These are phyloP conservation scores for Cenchrus americanus DNA, from an alignment of 176 grass and related monocot species.

Conservation along the genomic window DNA sequence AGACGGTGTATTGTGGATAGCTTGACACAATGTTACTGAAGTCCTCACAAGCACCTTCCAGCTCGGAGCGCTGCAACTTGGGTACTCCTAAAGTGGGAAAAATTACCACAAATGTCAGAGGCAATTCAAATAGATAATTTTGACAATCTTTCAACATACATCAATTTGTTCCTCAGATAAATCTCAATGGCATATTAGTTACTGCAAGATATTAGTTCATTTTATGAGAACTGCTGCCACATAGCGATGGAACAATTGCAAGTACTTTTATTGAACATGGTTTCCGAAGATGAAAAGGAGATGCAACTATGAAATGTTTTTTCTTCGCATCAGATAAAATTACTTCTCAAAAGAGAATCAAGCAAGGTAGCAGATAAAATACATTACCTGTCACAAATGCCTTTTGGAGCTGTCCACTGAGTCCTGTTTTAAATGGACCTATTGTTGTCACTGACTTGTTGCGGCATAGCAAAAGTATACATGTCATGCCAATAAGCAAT, in stretches of 20 bases:
- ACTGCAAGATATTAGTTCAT: neutral
- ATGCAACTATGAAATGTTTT: constrained; percentile 10
- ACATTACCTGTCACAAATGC: constrained; percentile 93
- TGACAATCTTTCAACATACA: constrained; percentile 19
- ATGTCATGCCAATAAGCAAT: constrained; percentile 51
- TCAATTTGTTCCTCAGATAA: neutral
- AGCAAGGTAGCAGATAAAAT: constrained; percentile 20
- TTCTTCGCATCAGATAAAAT: neutral
- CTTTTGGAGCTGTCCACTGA: constrained; percentile 98
- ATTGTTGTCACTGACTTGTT: constrained; percentile 65
- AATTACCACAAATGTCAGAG: constrained; percentile 4
- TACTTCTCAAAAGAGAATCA: neutral
- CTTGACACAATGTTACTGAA: constrained; percentile 89
- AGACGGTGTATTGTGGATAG: constrained; percentile 81
- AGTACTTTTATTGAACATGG: constrained; percentile 18
- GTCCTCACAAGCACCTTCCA: constrained; percentile 94
- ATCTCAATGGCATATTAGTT: neutral
- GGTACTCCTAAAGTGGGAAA: constrained; percentile 67
- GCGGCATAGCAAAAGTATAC: constrained; percentile 61
- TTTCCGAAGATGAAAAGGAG: neutral
- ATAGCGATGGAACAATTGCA: neutral
- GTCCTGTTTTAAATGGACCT: constrained; percentile 90
- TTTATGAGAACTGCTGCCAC: neutral
- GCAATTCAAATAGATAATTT: constrained; percentile 27
- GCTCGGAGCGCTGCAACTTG: constrained; percentile 80